phyloP scores from a whole-genome alignment of 805 yeast genomes.

The Lipomyces yamadae region DNA sequence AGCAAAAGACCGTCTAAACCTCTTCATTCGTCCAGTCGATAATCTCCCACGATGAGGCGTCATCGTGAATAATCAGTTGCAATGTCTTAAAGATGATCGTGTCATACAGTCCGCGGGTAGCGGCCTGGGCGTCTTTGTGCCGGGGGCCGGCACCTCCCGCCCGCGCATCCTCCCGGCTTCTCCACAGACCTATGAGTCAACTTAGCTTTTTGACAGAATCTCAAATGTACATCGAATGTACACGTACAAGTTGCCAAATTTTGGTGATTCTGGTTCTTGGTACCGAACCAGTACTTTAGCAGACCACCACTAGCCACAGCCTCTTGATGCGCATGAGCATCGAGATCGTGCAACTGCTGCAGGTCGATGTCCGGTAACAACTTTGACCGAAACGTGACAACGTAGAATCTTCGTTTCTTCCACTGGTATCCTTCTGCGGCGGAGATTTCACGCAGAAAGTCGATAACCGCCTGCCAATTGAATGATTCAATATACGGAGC shows the following conservation, averaged over 20 bases:
- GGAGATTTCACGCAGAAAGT: background rate
- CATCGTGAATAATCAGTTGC: background rate
- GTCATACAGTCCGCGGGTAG: background rate
- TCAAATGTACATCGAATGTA: background rate
- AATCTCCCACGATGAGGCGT: slow-evolving; percentile 1
- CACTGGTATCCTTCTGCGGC: background rate
- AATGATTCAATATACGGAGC: slow-evolving; percentile 2
- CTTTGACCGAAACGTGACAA: slow-evolving; percentile 1
- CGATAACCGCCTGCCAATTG: background rate
- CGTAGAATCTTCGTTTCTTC: slow-evolving; percentile 1
- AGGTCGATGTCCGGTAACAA: slow-evolving; percentile 3
- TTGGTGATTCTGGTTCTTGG: background rate
- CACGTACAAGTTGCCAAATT: background rate
- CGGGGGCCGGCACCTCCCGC: slow-evolving; percentile 1
- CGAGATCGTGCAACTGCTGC: slow-evolving; percentile 4
- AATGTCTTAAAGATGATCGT: background rate
- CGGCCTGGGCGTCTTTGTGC: background rate
- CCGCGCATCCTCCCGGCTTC: background rate
- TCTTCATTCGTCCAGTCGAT: background rate
- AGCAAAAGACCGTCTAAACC: background rate
- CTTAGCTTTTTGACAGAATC: background rate
- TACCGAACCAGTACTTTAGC: slow-evolving; percentile 2
- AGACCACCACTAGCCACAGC: slow-evolving; percentile 1
- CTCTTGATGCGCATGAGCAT: slow-evolving; percentile 2
- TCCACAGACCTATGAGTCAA: slow-evolving; percentile 2